Percentiles rank a stretch among this genome's conserved stretches.
Conservation (phyloP, 371 early-diverging fungal genomes). For the Massospora cicadina region DNA sequence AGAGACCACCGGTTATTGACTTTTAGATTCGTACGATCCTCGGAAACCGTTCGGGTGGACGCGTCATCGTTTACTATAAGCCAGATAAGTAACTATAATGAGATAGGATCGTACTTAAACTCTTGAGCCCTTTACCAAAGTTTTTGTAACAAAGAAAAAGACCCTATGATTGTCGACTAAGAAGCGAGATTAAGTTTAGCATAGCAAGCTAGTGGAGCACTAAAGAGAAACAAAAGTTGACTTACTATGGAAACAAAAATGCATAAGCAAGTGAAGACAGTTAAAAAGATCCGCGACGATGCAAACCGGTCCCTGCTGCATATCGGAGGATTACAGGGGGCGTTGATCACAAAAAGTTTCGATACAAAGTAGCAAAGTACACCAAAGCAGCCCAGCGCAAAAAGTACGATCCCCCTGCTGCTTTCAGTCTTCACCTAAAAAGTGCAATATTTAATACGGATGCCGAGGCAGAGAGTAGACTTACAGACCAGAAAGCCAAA, state of each 20-base stretch:
- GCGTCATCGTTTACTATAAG: neutral
- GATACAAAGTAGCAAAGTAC: constrained; percentile 18
- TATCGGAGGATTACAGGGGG: constrained; percentile 16
- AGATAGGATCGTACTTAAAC: constrained; percentile 17
- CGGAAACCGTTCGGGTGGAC: neutral
- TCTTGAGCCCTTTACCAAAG: constrained; percentile 68
- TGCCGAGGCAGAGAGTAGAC: constrained; percentile 28
- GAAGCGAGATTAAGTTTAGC: neutral
- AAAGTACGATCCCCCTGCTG: constrained; percentile 16
- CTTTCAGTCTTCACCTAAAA: constrained; percentile 20
- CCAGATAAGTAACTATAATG: neutral
- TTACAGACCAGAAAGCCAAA: constrained; percentile 63
- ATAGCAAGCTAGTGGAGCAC: no score
- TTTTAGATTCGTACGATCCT: neutral
- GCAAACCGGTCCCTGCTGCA: constrained; percentile 12
- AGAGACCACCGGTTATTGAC: neutral
- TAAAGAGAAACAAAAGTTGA: constrained; percentile 16
- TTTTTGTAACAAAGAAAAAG: constrained; percentile 49
- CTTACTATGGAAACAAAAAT: constrained; percentile 18
- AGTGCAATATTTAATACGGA: neutral
- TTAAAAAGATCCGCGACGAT: constrained; percentile 36
- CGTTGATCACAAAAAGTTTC: constrained; percentile 18
- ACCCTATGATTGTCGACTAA: constrained; percentile 36
- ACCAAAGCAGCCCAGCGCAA: constrained; percentile 17
- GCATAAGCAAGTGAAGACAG: constrained; percentile 19